A percentile compares a stretch with the other conserved stretches of the same genome.
Conservation (phyloP, 2,329 filamentous ascomycete genomes). For the Cadophora malorum region DNA sequence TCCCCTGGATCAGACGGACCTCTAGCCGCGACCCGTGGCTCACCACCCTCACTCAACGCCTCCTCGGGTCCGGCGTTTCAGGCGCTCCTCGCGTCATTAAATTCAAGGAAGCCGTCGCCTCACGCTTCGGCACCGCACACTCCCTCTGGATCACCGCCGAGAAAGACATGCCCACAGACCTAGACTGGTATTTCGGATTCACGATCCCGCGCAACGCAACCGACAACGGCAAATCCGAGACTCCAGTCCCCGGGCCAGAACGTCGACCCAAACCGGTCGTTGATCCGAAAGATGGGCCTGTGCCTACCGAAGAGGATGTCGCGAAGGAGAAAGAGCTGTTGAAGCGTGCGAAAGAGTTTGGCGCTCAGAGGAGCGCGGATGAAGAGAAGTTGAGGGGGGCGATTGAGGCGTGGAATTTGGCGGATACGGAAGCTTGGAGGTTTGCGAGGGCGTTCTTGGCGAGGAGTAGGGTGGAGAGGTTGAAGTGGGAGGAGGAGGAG, state of each 20-base stretch:
- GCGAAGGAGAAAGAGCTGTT: slow-evolving; percentile 62
- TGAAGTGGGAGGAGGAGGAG: slow-evolving; percentile 74
- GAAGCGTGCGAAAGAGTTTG: slow-evolving; percentile 57
- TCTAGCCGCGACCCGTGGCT: slow-evolving; percentile 83
- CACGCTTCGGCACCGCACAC: slow-evolving; percentile 65
- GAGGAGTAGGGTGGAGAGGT: slow-evolving; percentile 65
- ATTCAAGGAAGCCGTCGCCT: slow-evolving; percentile 84
- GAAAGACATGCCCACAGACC: slow-evolving; percentile 61
- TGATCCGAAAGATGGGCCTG: slow-evolving; percentile 55
- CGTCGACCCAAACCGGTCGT: slow-evolving; percentile 58
- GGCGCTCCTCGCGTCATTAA: slow-evolving; percentile 70
- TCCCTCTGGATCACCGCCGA: slow-evolving; percentile 86
- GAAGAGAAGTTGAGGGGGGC: slow-evolving; percentile 58
- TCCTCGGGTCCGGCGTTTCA: slow-evolving; percentile 68
- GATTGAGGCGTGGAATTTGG: slow-evolving; percentile 71
- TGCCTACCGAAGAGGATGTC: slow-evolving; percentile 59
- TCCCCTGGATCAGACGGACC: slow-evolving; percentile 69
- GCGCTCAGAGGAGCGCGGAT: slow-evolving; percentile 50
- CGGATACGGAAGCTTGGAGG: slow-evolving; percentile 79
- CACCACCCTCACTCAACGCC: slow-evolving; percentile 69
- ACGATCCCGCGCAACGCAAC: slow-evolving; percentile 66
- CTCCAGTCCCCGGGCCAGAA: slow-evolving; percentile 64
- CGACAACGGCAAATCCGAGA: slow-evolving; percentile 59
- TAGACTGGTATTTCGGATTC: slow-evolving; percentile 93
- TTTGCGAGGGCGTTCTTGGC: slow-evolving; percentile 74